Evolutionary conservation across 169 alveolate genomes (phyloP).

Genomic region (Plasmodium coatneyi): DNA sequence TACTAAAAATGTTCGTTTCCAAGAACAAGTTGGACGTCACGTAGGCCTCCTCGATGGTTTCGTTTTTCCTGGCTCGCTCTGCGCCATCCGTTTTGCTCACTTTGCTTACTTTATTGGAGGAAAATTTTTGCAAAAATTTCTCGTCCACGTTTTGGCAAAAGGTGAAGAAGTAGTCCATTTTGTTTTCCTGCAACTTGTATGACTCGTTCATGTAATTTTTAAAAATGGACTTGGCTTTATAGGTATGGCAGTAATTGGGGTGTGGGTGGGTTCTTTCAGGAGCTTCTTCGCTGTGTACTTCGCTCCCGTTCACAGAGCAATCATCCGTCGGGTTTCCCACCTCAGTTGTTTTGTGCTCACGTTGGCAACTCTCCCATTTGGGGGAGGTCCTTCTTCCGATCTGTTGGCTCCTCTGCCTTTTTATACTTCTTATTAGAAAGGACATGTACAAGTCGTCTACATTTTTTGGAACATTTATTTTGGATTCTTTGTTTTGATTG

Average conservation of each 20-base stretch:
- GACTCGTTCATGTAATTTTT: slow-evolving; percentile 24
- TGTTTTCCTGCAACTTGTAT: slow-evolving; percentile 37
- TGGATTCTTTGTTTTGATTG: neutral
- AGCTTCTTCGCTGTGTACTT: neutral
- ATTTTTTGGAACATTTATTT: neutral
- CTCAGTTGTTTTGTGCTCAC: neutral
- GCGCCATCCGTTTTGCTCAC: neutral
- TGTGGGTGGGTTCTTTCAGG: neutral
- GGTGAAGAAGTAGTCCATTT: slow-evolving; percentile 66
- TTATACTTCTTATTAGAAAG: slow-evolving; percentile 15
- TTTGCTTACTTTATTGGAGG: slow-evolving; percentile 10
- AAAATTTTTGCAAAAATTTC: slow-evolving; percentile 31
- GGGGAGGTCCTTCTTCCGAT: neutral
- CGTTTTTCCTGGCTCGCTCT: neutral
- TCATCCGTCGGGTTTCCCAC: neutral
- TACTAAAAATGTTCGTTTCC: slow-evolving; percentile 44
- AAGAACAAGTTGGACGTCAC: slow-evolving; percentile 55
- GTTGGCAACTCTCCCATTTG: neutral
- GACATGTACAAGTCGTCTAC: slow-evolving; percentile 49
- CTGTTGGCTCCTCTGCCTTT: slow-evolving; percentile 3
- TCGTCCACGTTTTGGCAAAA: slow-evolving; percentile 62
- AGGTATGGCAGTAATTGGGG: neutral
- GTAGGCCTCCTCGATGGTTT: slow-evolving; percentile 45
- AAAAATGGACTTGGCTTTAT: slow-evolving; percentile 7
- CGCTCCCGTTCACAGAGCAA: neutral